Percentiles rank a stretch among this genome's conserved stretches.
Conservation (phyloP, 2,329 filamentous ascomycete genomes). For the Aspergillus amoenus region DNA sequence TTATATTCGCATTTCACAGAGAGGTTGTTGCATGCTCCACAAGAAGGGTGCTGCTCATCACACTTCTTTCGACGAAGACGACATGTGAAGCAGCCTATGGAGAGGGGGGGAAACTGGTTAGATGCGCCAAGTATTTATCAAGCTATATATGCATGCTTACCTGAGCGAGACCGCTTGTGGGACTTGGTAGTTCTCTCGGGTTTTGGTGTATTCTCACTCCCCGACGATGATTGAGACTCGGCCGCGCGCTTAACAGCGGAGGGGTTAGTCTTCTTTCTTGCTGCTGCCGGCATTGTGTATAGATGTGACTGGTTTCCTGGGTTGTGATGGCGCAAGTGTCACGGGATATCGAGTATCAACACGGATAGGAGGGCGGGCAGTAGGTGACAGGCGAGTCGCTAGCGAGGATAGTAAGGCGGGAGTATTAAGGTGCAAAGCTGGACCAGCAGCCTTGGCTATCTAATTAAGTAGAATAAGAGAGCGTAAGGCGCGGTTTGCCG, state of each 20-base stretch:
- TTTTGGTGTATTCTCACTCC: conserved; percentile 51
- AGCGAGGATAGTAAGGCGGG: conserved; percentile 5
- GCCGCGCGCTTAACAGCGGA: conserved; percentile 13
- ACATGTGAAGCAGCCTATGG: conserved; percentile 65
- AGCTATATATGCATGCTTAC: conserved; percentile 55
- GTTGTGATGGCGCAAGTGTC: neutral
- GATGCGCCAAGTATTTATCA: neutral
- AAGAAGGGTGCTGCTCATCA: conserved; percentile 64
- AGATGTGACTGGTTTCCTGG: neutral
- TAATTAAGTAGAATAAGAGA: conserved; percentile 28
- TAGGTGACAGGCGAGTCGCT: conserved; percentile 15
- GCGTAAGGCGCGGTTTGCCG: conserved; percentile 26
- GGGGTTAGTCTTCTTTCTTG: conserved; percentile 18
- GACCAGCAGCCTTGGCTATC: conserved; percentile 42
- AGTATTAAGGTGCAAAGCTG: conserved; percentile 38
- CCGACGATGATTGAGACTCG: conserved; percentile 27
- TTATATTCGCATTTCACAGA: conserved; percentile 93
- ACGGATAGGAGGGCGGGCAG: neutral
- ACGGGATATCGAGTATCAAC: neutral
- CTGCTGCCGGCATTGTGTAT: conserved; percentile 19
- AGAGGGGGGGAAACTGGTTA: neutral
- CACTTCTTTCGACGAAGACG: conserved; percentile 69
- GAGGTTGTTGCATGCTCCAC: conserved; percentile 67
- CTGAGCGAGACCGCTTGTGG: conserved; percentile 91
- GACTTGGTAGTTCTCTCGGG: conserved; percentile 73